Evolutionary conservation across 2,329 filamentous ascomycete species (phyloP), one percentile per base, ranked within the genome.

Genomic region (Aspergillus tanneri): DNA sequence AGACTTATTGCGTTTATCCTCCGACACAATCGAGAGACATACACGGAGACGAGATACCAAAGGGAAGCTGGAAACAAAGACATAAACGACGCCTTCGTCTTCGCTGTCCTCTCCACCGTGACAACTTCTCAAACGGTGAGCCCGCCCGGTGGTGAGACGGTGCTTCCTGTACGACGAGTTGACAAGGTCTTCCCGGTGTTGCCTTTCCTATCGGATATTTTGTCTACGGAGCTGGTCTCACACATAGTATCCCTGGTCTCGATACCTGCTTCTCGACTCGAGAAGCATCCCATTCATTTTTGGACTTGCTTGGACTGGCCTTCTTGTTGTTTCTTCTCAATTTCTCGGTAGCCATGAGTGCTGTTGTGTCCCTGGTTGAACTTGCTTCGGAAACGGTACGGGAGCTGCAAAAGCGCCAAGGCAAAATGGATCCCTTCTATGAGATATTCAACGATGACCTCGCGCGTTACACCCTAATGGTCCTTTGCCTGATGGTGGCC

Each of bases 401-500:
- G n/a, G n/a, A 65, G 6, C 43, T 65, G 22, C 58, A 60, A 42
- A 66, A 63, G 46, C 64, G 63, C 37, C 35, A 45, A 47, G 53
- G 50, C 16, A 50, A 35, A 9, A 44, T 39, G 19, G 44, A 42
- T 30, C 42, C 49, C 18, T 59, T 58, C 45, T 64, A 67, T 35
- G 65, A 65, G 43, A 52, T 65, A 18, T 54, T 72, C 47, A 82
- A 86, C 58, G 70, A 79, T 56, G 72, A 77, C 35, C 75, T 88
- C 32, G 77, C 79, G 28, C 72, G 80, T 47, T 85, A 85, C 63
- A 75, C 85, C 35, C 73, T 86, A 55, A 72, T 84, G 55, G 76
- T 86, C 22, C 83, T 87, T 67, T 82, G 82, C 44, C 78, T 78
- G 42, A 75, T 90, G 43, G 79, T 85, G 10, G 77, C 68, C 27